phyloP scores from a whole-genome alignment of 1,284 basidiomycete genomes.

The Stereum hirsutum region DNA sequence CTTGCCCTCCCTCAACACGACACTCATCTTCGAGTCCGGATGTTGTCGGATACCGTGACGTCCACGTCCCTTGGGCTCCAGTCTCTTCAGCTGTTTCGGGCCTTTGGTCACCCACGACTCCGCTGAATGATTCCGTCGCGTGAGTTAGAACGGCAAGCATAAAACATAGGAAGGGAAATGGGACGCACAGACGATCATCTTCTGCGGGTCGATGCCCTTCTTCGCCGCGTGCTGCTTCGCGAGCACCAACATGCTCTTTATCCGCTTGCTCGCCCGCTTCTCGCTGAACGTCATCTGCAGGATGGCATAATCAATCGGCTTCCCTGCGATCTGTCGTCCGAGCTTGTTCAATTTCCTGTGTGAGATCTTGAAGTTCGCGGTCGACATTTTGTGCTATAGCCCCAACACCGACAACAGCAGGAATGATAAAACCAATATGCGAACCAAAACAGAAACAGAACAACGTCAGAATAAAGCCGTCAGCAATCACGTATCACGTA shows the following conservation, averaged over 20 bases:
- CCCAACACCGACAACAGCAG: neutral
- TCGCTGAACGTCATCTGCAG: slow-evolving; percentile 94
- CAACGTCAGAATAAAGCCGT: no score
- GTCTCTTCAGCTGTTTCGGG: slow-evolving; percentile 45
- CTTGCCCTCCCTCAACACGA: slow-evolving; percentile 80
- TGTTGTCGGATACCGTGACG: slow-evolving; percentile 75
- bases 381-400: slow-evolving; percentile 80
- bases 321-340: slow-evolving; percentile 78
- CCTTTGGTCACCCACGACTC: slow-evolving; percentile 95
- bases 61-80: slow-evolving; percentile 86
- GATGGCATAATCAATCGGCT: slow-evolving; percentile 91
- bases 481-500: no score
- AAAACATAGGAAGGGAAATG: slow-evolving; percentile 2
- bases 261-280: slow-evolving; percentile 78
- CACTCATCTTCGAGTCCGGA: slow-evolving; percentile 69
- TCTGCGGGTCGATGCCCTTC: slow-evolving; percentile 69
- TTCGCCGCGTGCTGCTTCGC: slow-evolving; percentile 83
- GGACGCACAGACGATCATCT: slow-evolving; percentile 76
- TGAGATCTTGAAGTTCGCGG: slow-evolving; percentile 88
- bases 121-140: slow-evolving; percentile 32
- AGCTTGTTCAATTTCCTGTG: slow-evolving; percentile 89
- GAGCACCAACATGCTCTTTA: slow-evolving; percentile 83
- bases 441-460: no score
- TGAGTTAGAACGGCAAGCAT: neutral
- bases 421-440: no score